Base-by-base conservation (phyloP, 306 rosid genomes). In the Nissolia schottii region DNA sequence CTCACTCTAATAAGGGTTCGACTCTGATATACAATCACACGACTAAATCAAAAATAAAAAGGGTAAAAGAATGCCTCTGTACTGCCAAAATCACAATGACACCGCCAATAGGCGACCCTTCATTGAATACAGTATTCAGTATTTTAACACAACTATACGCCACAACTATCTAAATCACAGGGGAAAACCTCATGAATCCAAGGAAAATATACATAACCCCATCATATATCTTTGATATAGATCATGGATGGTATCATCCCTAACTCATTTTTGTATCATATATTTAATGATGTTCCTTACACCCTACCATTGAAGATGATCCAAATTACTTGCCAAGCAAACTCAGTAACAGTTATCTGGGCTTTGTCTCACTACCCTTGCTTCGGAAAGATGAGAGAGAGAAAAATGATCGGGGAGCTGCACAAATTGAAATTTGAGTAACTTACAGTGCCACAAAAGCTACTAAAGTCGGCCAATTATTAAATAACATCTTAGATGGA, bases 401-500 rank as follows among this genome's bases (percentile, higher is more conserved):
- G 82, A 94, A 91, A 81, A 94, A 94, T 53, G 99, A 91, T 57
- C 90, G 78, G 19, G 97, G 99, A 84, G 97, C 99, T 94, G 99
- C 79, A 75, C 62, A 51, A 78, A 66, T 64, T 66, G 46, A 77
- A 70, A 69, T 19, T 60, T 31, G 7, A 24, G 57, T 27, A 37
- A 79, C 43, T 68, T 50, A n/a, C 22, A 19, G 41, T 29, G 74
- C 61, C 29, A 23, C 56, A 40, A 82, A 65, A 80, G 73, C 48
- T 53, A 48, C 64, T 20, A 16, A 62, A 74, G n/a, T 27, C 37
- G 11, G 55, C 1, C 51, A 45, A 45, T 45, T 29, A 43, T 38
- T 46, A 71, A 59, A 70, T 35, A 19, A 13, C 22, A 55, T 40
- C 27, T 16, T 54, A 37, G 73, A 38, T 53, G 63, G 78, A 81